Evolutionary conservation across 805 yeast species (phyloP).

Genomic region (Cyberlindnera maclurae): DNA sequence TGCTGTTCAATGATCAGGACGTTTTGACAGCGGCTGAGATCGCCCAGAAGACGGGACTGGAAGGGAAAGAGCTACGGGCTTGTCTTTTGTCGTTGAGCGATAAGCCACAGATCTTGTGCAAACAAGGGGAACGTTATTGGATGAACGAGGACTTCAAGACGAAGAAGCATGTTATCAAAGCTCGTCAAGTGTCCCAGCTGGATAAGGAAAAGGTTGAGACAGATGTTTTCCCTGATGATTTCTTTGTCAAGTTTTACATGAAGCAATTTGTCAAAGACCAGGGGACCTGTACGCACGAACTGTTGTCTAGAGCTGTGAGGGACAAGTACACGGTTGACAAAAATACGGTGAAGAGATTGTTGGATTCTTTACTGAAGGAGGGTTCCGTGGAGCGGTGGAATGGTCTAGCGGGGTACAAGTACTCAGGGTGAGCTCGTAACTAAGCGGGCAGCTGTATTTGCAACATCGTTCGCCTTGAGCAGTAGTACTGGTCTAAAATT

Average conservation of each 20-base stretch:
- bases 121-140: slow-evolving; percentile 3
- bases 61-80: slow-evolving; percentile 11
- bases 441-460: too few species aligned
- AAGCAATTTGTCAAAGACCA: slow-evolving; percentile 14
- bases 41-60: slow-evolving; percentile 9
- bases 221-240: slow-evolving; percentile 5
- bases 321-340: slow-evolving; percentile 5
- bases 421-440: slow-evolving; percentile 3
- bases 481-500: too few species aligned
- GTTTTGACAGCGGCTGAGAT: slow-evolving; percentile 11
- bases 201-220: slow-evolving; percentile 6
- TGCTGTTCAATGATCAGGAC: slow-evolving; percentile 15
- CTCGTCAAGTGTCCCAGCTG: slow-evolving; percentile 15
- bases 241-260: slow-evolving; percentile 16
- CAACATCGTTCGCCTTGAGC: too few species aligned
- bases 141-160: slow-evolving; percentile 17
- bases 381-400: slow-evolving; percentile 12
- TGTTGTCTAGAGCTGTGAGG: slow-evolving; percentile 6
- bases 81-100: slow-evolving; percentile 21
- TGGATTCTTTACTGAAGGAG: slow-evolving; percentile 6
- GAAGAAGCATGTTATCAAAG: slow-evolving; percentile 8
- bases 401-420: slow-evolving; percentile 8
- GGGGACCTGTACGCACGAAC: slow-evolving; percentile 11
- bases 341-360: slow-evolving; percentile 7
- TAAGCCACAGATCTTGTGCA: slow-evolving; percentile 15